These are phyloP conservation scores for Candida buenavistaensis DNA, from an alignment of 1,139 yeast genomes.

Conservation along the genomic window DNA sequence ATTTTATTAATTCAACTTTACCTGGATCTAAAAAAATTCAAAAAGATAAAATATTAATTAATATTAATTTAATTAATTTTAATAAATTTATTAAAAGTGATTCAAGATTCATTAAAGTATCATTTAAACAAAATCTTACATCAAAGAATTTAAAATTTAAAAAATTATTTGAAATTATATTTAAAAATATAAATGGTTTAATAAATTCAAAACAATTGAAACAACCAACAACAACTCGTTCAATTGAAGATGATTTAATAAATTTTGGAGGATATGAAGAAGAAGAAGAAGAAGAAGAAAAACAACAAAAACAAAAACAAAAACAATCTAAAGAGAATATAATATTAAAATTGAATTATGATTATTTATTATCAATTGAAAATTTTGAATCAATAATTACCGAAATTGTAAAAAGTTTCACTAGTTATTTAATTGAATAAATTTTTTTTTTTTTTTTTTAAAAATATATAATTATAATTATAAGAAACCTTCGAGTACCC, in stretches of 20 bases:
- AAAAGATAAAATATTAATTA: constrained; percentile 36
- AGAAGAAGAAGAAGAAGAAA: background rate
- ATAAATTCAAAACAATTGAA: constrained; percentile 5
- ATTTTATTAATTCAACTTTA: constrained; percentile 30
- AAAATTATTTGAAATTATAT: constrained; percentile 41
- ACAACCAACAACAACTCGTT: constrained; percentile 10
- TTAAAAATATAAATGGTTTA: constrained; percentile 33
- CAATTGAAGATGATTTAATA: constrained; percentile 11
- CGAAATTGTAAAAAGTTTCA: constrained; percentile 27
- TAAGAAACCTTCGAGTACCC: constrained; percentile 79
- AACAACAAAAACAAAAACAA: background rate
- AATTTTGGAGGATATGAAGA: constrained; percentile 5
- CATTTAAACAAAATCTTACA: constrained; percentile 39
- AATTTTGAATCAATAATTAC: constrained; percentile 22
- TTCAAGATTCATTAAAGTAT: constrained; percentile 29
- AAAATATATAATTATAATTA: constrained; percentile 12
- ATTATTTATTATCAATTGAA: constrained; percentile 31
- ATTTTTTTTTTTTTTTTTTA: constrained; percentile 1
- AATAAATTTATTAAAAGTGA: constrained; percentile 20
- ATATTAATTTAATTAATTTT: constrained; percentile 26
- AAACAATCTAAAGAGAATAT: constrained; percentile 5
- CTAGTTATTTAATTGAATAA: constrained; percentile 11
- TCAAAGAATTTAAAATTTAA: constrained; percentile 42
- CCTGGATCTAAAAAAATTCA: constrained; percentile 29
- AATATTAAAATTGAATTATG: constrained; percentile 41